phyloP scores from a whole-genome alignment of 352 stramenopile species.

The Pythium sp. region DNA sequence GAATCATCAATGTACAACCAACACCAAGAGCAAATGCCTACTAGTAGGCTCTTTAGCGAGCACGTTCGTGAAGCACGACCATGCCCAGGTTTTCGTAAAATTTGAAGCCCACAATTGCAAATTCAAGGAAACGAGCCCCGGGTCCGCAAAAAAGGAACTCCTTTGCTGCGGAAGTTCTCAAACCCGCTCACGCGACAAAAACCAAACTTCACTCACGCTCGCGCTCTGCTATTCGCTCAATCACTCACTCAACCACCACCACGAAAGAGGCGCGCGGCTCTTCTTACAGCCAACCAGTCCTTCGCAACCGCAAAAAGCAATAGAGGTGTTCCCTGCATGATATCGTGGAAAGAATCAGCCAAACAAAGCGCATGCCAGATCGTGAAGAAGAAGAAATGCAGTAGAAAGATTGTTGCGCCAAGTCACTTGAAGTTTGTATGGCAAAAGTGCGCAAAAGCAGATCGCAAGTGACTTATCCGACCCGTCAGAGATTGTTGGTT shows the following conservation, averaged over 20 bases:
- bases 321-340: not conserved
- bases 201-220: constrained; percentile 10
- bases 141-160: not conserved
- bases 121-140: not conserved
- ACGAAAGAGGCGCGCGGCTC: not conserved
- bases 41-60: not conserved
- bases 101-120: not conserved
- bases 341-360: not conserved
- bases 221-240: not conserved
- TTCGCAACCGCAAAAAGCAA: not conserved
- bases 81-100: not conserved
- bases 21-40: too few species aligned
- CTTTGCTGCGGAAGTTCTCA: not conserved
- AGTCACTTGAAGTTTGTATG: constrained; percentile 7
- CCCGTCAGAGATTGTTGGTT: not conserved
- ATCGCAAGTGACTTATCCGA: not conserved
- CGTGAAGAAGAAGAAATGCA: not conserved
- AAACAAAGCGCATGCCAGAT: not conserved
- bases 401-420: constrained; percentile 3
- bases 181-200: not conserved
- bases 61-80: not conserved
- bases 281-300: not conserved
- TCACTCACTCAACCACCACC: not conserved
- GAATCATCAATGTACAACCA: not conserved
- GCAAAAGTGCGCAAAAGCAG: not conserved